Percentiles rank a stretch among this genome's conserved stretches.
These are phyloP conservation scores for Nicotiana benthamiana DNA, from an alignment of 257 asterid species.

Conservation along the genomic window DNA sequence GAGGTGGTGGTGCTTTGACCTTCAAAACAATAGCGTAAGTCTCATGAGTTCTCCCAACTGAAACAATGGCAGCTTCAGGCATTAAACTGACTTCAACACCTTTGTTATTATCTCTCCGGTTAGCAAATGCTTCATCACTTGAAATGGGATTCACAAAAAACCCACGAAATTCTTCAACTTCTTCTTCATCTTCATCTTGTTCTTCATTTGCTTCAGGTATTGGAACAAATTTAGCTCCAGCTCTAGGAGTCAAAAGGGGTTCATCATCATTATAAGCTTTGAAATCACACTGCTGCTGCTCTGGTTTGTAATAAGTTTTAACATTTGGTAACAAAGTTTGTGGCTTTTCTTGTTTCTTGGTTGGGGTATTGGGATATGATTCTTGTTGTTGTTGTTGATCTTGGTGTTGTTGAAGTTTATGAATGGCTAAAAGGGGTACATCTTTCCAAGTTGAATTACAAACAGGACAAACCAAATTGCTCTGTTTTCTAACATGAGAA, in stretches of 20 bases:
- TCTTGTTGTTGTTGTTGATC: conserved; percentile 11
- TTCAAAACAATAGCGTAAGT: conserved; percentile 64
- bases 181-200: conserved; percentile 19
- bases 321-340: neutral
- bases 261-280: conserved; percentile 60
- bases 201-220: conserved; percentile 25
- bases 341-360: neutral
- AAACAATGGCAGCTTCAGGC: conserved; percentile 73
- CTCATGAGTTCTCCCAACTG: conserved; percentile 41
- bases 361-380: neutral
- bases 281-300: neutral
- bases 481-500: conserved; percentile 42
- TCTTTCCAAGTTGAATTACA: conserved; percentile 72
- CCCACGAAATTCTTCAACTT: conserved; percentile 63
- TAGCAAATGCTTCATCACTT: conserved; percentile 21
- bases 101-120: conserved; percentile 13
- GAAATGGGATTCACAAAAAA: conserved; percentile 59
- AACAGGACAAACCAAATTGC: conserved; percentile 59
- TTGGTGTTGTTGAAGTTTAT: conserved; percentile 24
- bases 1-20: conserved; percentile 49
- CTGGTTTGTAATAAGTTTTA: conserved; percentile 5
- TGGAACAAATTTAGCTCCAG: conserved; percentile 27
- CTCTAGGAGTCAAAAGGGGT: conserved; percentile 50
- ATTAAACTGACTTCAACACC: conserved; percentile 41
- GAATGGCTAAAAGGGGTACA: conserved; percentile 58